Percentiles rank a stretch among this genome's conserved stretches.
phyloP scores from a whole-genome alignment of 108 stramenopile species.

The Mayamaea pseudoterrestris region DNA sequence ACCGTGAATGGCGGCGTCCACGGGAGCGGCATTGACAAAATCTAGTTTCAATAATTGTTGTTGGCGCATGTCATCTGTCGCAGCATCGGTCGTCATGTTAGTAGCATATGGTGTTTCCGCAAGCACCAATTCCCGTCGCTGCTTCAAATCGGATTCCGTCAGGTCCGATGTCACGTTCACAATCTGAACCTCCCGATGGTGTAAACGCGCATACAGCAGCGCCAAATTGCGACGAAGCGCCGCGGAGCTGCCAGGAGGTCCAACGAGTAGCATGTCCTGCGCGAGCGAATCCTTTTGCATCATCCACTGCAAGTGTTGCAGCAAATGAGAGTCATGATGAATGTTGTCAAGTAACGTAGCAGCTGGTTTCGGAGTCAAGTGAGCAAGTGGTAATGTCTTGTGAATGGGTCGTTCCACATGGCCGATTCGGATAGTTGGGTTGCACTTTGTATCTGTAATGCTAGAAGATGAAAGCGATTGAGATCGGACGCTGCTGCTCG shows the following conservation, averaged over 20 bases:
- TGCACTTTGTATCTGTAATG: too few species aligned
- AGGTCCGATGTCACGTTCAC: conserved; percentile 60
- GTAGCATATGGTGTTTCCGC: conserved; percentile 13
- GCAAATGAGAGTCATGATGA: too few species aligned
- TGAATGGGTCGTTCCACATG: too few species aligned
- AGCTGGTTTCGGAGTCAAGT: too few species aligned
- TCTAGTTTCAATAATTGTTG: conserved; percentile 7
- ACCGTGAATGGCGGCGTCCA: conserved; percentile 75
- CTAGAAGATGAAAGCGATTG: too few species aligned
- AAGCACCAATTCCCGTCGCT: conserved; percentile 47
- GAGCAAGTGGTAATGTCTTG: too few species aligned
- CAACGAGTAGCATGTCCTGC: conserved; percentile 73
- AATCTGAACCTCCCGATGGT: conserved; percentile 48
- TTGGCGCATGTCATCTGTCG: not conserved
- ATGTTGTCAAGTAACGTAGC: too few species aligned
- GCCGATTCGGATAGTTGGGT: too few species aligned
- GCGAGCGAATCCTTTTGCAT: conserved; percentile 64
- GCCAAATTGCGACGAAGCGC: conserved; percentile 39
- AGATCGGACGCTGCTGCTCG: too few species aligned
- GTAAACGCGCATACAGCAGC: conserved; percentile 53
- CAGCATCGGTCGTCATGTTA: not conserved
- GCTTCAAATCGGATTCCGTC: conserved; percentile 80
- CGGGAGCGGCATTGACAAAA: conserved; percentile 73
- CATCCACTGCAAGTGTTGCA: conserved; percentile 73
- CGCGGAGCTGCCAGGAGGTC: conserved; percentile 39